These are phyloP conservation scores for Cladosporium colombiae DNA, from an alignment of 2,329 filamentous ascomycete genomes.

Conservation along the genomic window DNA sequence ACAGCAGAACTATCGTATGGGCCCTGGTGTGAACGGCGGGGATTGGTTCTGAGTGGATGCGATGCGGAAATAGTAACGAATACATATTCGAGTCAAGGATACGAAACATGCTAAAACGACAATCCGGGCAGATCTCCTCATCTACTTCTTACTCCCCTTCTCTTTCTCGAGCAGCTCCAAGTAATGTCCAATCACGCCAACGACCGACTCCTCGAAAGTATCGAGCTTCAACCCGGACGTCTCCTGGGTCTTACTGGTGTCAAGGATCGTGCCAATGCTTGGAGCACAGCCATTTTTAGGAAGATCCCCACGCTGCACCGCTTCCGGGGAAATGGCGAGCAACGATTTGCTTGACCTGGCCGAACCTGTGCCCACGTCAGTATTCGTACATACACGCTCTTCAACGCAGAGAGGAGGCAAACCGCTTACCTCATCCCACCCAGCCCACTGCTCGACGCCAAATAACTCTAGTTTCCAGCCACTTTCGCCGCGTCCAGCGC, in stretches of 20 bases:
- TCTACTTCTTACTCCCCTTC: background rate
- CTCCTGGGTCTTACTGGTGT: background rate
- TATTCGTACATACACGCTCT: background rate
- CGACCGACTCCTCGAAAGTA: background rate
- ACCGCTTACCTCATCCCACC: background rate
- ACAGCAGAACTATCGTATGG: constrained; percentile 30
- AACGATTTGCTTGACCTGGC: background rate
- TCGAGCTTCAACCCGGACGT: background rate
- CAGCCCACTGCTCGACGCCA: background rate
- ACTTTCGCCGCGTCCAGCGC: background rate
- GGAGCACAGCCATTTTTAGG: background rate
- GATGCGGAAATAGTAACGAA: background rate
- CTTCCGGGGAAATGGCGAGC: background rate
- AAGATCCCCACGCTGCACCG: background rate
- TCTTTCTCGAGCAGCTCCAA: background rate
- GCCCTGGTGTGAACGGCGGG: constrained; percentile 32
- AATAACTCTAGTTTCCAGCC: background rate
- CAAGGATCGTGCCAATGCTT: background rate
- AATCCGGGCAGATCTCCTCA: background rate
- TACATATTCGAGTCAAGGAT: background rate
- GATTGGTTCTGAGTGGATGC: constrained; percentile 32
- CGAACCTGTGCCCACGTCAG: background rate
- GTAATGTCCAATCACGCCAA: background rate
- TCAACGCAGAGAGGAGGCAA: background rate
- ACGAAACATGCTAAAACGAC: background rate